These are phyloP conservation scores for Phytophthora cactorum DNA, from an alignment of 352 stramenopile species.

Conservation along the genomic window DNA sequence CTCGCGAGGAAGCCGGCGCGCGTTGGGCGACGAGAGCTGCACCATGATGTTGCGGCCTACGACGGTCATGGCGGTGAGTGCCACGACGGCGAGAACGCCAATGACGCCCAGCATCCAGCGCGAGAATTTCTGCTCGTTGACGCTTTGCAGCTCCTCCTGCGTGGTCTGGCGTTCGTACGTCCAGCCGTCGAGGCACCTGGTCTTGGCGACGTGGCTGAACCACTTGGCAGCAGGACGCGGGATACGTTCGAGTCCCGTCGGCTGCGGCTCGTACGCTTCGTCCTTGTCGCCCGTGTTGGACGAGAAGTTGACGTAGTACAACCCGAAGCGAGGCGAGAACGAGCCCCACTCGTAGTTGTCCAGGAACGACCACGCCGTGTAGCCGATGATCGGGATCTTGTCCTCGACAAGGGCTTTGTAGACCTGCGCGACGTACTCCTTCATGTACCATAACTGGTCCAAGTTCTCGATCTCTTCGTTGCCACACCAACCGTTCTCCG, in stretches of 20 bases:
- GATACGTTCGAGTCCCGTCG: conserved; percentile 41
- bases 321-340: conserved; percentile 63
- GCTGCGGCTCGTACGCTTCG: conserved; percentile 32
- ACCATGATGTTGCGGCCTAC: conserved; percentile 31
- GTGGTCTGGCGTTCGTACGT: conserved; percentile 12
- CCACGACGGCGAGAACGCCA: conserved; percentile 23
- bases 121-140: conserved; percentile 27
- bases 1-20: conserved; percentile 23
- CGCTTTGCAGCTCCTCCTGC: conserved; percentile 20
- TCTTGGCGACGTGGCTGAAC: conserved; percentile 56
- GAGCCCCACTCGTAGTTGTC: conserved; percentile 97
- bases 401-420: conserved; percentile 52
- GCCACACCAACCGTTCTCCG: conserved; percentile 75
- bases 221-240: conserved; percentile 56
- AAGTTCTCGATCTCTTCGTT: conserved; percentile 62
- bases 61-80: conserved; percentile 17
- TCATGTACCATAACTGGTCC: conserved; percentile 73
- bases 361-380: conserved; percentile 94
- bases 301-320: conserved; percentile 74
- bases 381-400: conserved; percentile 82
- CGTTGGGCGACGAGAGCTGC: conserved; percentile 30
- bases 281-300: conserved; percentile 40
- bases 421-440: conserved; percentile 60
- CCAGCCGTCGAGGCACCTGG: conserved; percentile 54
- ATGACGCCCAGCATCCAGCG: conserved; percentile 25